phyloP scores from a whole-genome alignment of 2,329 filamentous ascomycete species.

The Talaromyces funiculosus region DNA sequence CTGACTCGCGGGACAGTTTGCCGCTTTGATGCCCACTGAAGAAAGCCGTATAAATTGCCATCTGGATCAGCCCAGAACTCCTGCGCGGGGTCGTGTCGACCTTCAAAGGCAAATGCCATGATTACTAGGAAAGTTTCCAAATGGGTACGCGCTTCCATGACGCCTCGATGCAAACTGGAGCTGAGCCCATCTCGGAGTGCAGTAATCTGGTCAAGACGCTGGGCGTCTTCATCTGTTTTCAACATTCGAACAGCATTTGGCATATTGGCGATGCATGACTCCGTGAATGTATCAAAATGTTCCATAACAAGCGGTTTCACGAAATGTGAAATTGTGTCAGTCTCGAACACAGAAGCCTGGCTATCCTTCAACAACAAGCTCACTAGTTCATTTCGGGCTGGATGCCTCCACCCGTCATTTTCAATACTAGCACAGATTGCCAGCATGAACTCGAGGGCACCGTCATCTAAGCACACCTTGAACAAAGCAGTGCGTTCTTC shows the following conservation, averaged over 20 bases:
- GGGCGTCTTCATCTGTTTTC: conserved; percentile 83
- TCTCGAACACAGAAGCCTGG: conserved; percentile 61
- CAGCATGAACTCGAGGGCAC: conserved; percentile 86
- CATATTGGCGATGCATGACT: conserved; percentile 91
- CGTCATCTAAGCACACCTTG: conserved; percentile 72
- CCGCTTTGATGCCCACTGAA: conserved; percentile 93
- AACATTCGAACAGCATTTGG: conserved; percentile 84
- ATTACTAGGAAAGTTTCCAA: conserved; percentile 88
- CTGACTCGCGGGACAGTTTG: conserved; percentile 94
- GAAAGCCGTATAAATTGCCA: conserved; percentile 86
- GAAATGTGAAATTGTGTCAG: conserved; percentile 61
- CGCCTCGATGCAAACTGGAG: conserved; percentile 35
- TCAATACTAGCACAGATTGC: conserved; percentile 77
- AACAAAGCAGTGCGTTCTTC: conserved; percentile 68
- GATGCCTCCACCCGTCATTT: conserved; percentile 78
- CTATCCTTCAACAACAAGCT: conserved; percentile 78
- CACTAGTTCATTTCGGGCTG: conserved; percentile 74
- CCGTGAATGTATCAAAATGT: conserved; percentile 79
- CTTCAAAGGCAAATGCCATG: conserved; percentile 86
- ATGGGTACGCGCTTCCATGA: conserved; percentile 48
- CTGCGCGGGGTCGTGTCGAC: conserved; percentile 73
- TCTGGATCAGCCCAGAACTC: conserved; percentile 91
- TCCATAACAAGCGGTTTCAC: conserved; percentile 71
- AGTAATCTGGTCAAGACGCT: conserved; percentile 47
- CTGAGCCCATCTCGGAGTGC: conserved; percentile 41